phyloP scores from a whole-genome alignment of 2,329 filamentous ascomycete genomes.

The Talaromyces sp. region DNA sequence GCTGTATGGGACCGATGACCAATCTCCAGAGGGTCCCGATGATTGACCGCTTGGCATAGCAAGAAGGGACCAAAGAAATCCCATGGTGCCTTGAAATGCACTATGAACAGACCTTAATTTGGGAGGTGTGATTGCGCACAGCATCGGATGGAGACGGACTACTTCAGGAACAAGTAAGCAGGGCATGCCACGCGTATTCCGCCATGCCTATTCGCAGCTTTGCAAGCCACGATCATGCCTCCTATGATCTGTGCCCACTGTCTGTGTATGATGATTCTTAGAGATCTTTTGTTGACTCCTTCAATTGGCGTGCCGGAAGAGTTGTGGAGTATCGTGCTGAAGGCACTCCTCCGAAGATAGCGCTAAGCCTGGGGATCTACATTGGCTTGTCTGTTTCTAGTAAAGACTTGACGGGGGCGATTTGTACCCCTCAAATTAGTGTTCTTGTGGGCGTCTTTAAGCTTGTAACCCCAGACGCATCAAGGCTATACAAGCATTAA shows the following conservation, averaged over 20 bases:
- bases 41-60: background rate
- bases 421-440: background rate
- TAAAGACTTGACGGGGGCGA: background rate
- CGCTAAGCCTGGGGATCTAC: background rate
- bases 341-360: background rate
- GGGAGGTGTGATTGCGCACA: background rate
- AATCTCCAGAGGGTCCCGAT: background rate
- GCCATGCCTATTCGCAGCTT: background rate
- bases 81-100: background rate
- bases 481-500: background rate
- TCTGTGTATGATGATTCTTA: background rate
- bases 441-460: background rate
- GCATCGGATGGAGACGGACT: background rate
- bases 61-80: background rate
- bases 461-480: background rate
- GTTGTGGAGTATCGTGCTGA: background rate
- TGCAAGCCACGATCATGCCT: background rate
- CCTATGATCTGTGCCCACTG: background rate
- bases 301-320: background rate
- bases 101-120: background rate
- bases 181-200: background rate
- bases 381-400: background rate
- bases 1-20: background rate
- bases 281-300: background rate
- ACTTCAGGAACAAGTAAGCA: background rate